Percentiles rank a stretch among this genome's conserved stretches.
Conservation (phyloP, 75 land plant genomes). For the Selaginella tamariscina region DNA sequence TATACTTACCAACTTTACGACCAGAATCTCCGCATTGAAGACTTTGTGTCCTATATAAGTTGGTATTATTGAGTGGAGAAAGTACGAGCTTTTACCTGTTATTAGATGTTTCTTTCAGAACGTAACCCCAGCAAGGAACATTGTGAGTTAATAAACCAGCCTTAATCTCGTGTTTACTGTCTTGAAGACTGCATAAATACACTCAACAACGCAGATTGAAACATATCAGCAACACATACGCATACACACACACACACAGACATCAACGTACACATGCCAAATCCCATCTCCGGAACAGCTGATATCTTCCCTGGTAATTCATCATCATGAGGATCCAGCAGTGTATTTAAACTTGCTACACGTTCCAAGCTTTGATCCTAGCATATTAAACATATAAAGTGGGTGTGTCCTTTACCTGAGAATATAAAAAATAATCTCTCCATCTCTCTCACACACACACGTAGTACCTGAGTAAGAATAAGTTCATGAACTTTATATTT, state of each 20-base stretch:
- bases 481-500: not conserved
- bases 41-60: too few species aligned
- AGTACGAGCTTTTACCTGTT: not conserved
- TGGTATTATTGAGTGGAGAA: not conserved
- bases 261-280: slow-evolving; percentile 34
- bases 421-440: not conserved
- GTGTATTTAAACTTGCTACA: slow-evolving; percentile 12
- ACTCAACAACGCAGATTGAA: not conserved
- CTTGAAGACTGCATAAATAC: slow-evolving; percentile 18
- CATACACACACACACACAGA: not conserved
- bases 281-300: slow-evolving; percentile 28
- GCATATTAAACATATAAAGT: not conserved
- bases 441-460: not conserved
- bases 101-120: slow-evolving; percentile 22
- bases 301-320: slow-evolving; percentile 36
- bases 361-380: not conserved
- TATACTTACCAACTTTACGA: slow-evolving; percentile 31
- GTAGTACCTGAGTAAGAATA: not conserved
- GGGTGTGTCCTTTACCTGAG: too few species aligned
- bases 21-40: too few species aligned
- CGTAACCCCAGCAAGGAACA: slow-evolving; percentile 42
- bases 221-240: not conserved
- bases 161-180: slow-evolving; percentile 24
- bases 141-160: slow-evolving; percentile 32
- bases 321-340: slow-evolving; percentile 29